Evolutionary conservation across 208 protist species (phyloP), one percentile per base, ranked within the genome.

Genomic region (Angomonas ambiguus): DNA sequence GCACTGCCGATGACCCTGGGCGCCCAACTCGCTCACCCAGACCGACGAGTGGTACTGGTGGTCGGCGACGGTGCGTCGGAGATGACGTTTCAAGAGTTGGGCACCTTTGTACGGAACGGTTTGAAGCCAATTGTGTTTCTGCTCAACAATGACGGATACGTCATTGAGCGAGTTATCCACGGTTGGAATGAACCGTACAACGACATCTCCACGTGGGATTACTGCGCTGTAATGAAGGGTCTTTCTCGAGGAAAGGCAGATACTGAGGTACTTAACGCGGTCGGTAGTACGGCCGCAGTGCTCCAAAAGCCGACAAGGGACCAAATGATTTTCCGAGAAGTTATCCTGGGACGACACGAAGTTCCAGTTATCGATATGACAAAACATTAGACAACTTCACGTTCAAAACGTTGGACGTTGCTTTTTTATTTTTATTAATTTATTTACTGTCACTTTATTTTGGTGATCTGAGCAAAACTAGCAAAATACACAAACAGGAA

Each of bases 81-180:
- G 65, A 77, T 82, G 76, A 82, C 70, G 27, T 61, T 71, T 33
- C 76, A 86, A 71, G 70, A 77, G 69, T 49, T 86, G 41, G 58
- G 74, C 65, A 63, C 72, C 56, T 79, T 80, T 69, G 18, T 61
- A 27, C 80, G 79, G 61, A 30, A 65, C 70, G 55, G 61, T 27
- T 57, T 82, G 42, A 69, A 38, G 31, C 56, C 76, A 25, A 41
- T 75, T 62, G 22, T 78, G 16, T 77, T 86, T 66, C 68, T 82
- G n/a, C 62, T 80, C 30, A 78, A 82, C 74, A 82, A 82, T 67
- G 63, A 80, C 51, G 76, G 80, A 65, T 82, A 82, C 60, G 67
- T 75, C 27, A 80, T 80, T 49, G 76, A 85, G 61, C 69, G 70
- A 28, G 61, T 76, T 33, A 81, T 81, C 53, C 71, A 76, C 79